These are phyloP conservation scores for Ilex aquifolium DNA, from an alignment of 257 asterid genomes.

Conservation along the genomic window DNA sequence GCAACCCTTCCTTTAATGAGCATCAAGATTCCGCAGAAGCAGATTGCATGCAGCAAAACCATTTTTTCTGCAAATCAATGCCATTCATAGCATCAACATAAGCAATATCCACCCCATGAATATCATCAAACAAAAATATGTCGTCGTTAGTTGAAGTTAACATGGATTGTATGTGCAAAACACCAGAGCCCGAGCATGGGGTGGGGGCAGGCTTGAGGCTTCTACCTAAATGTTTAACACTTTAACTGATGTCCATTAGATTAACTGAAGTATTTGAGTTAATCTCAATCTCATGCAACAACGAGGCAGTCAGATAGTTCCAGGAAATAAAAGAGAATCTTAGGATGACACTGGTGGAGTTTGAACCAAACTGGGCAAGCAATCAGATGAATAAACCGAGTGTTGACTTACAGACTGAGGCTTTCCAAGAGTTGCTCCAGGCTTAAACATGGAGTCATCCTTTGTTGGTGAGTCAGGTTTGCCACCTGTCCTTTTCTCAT, in stretches of 20 bases:
- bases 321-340: neutral
- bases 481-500: constrained; percentile 53
- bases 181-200: neutral
- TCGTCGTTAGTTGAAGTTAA: neutral
- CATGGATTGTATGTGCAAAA: neutral
- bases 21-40: constrained; percentile 31
- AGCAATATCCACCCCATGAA: neutral
- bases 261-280: neutral
- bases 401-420: constrained; percentile 55
- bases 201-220: neutral
- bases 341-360: neutral
- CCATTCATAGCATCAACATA: constrained; percentile 3
- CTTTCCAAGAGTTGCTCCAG: constrained; percentile 51
- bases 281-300: neutral
- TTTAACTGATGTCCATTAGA: neutral
- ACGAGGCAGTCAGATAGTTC: neutral
- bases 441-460: constrained; percentile 36
- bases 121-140: neutral
- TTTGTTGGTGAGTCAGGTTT: constrained; percentile 52
- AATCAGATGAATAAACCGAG: neutral
- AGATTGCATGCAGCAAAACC: constrained; percentile 60
- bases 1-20: constrained; percentile 10
- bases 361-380: neutral
- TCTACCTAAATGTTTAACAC: neutral
- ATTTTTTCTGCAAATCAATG: constrained; percentile 45